phyloP scores from a whole-genome alignment of 352 stramenopile genomes.

The Thraustotheca clavata region DNA sequence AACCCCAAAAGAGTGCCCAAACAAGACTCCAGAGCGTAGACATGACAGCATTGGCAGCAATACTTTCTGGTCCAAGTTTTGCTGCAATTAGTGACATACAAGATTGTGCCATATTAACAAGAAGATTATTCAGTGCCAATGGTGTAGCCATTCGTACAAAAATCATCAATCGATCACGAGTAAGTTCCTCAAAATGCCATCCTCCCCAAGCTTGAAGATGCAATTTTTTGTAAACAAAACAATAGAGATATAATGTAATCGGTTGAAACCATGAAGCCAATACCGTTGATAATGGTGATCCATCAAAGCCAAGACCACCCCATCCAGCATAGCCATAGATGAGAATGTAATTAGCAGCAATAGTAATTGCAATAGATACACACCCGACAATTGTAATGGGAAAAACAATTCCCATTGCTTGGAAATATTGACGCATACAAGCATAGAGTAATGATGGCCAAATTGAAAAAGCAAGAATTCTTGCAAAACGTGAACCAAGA shows the following conservation, averaged over 20 bases:
- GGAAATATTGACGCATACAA: slow-evolving; percentile 59
- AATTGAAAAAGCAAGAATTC: slow-evolving; percentile 44
- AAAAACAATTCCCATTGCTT: slow-evolving; percentile 52
- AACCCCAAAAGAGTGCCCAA: slow-evolving; percentile 27
- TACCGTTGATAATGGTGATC: slow-evolving; percentile 63
- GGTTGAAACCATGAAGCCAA: slow-evolving; percentile 77
- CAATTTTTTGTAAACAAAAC: slow-evolving; percentile 36
- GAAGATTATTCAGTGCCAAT: slow-evolving; percentile 25
- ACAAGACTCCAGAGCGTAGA: slow-evolving; percentile 25
- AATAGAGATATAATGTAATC: slow-evolving; percentile 62
- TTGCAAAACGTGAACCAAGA: slow-evolving; percentile 58
- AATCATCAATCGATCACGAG: slow-evolving; percentile 23
- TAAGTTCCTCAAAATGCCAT: slow-evolving; percentile 19
- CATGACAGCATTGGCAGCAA: slow-evolving; percentile 28
- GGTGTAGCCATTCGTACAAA: slow-evolving; percentile 24
- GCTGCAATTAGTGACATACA: slow-evolving; percentile 58
- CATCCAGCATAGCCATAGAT: slow-evolving; percentile 51
- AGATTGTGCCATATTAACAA: slow-evolving; percentile 61
- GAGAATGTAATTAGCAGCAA: slow-evolving; percentile 53
- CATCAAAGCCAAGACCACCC: slow-evolving; percentile 59
- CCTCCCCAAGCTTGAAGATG: slow-evolving; percentile 26
- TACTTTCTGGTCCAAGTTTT: slow-evolving; percentile 28
- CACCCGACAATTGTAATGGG: slow-evolving; percentile 29
- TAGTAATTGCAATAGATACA: slow-evolving; percentile 23
- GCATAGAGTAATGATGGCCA: slow-evolving; percentile 28